A percentile compares a stretch with the other conserved stretches of the same genome.
These are phyloP conservation scores for Nepenthes gracilis DNA, from an alignment of 148 eudicot species.

Conservation along the genomic window DNA sequence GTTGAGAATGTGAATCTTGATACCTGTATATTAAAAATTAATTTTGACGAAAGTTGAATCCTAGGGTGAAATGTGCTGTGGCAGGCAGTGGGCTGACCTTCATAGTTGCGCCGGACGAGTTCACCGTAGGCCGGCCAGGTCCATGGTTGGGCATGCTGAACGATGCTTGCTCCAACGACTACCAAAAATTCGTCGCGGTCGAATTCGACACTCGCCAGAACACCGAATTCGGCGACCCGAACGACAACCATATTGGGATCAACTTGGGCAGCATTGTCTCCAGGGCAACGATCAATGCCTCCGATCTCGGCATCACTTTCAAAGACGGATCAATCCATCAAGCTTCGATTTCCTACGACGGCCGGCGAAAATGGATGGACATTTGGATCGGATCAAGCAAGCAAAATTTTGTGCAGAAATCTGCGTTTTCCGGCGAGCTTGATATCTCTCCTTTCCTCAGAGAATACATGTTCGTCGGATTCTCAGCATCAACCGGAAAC, in stretches of 20 bases:
- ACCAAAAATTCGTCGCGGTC: slow-evolving; percentile 49
- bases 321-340: slow-evolving; percentile 49
- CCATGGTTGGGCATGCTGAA: slow-evolving; percentile 88
- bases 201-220: slow-evolving; percentile 67
- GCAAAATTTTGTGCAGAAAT: slow-evolving; percentile 7
- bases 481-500: slow-evolving; percentile 85
- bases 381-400: slow-evolving; percentile 34
- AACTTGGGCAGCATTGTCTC: slow-evolving; percentile 73
- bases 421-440: slow-evolving; percentile 37
- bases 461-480: slow-evolving; percentile 83
- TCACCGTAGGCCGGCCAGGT: slow-evolving; percentile 75
- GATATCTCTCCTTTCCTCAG: slow-evolving; percentile 47
- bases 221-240: slow-evolving; percentile 61
- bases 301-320: slow-evolving; percentile 39
- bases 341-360: slow-evolving; percentile 48
- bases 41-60: too few relatives aligned
- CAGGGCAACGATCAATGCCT: slow-evolving; percentile 32
- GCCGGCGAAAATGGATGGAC: slow-evolving; percentile 24
- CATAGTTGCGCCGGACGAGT: slow-evolving; percentile 66
- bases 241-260: slow-evolving; percentile 76
- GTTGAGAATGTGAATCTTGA: too few relatives aligned
- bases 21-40: too few relatives aligned
- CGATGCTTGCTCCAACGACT: slow-evolving; percentile 53
- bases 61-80: too few relatives aligned
- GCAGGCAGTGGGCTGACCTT: slow-evolving; percentile 74